Percentiles rank a stretch among this genome's conserved stretches.
Evolutionary conservation across 345 rosid species (phyloP).

Genomic region (Abelmoschus esculentus): DNA sequence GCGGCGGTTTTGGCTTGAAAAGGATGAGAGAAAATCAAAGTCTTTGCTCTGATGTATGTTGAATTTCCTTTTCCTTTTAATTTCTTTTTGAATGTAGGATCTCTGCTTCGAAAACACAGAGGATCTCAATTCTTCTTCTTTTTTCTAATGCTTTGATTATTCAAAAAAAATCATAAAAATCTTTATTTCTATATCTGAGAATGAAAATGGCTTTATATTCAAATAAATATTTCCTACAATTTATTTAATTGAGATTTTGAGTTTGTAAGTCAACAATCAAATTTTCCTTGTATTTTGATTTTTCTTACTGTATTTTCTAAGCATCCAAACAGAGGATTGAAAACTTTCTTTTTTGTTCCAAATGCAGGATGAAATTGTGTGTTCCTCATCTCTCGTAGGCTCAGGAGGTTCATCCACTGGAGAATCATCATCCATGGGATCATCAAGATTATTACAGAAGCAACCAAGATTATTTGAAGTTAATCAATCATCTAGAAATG

Average conservation of each 20-base stretch:
- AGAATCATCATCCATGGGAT: constrained; percentile 19
- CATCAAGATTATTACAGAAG: constrained; percentile 30
- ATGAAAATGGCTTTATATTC: no score
- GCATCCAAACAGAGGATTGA: background rate
- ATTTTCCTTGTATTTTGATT: no score
- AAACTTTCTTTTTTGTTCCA: background rate
- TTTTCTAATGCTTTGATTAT: no score
- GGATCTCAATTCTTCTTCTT: no score
- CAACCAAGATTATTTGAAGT: constrained; percentile 26
- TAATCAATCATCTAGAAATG: background rate
- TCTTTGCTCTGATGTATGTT: constrained; percentile 43
- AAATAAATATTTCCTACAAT: no score
- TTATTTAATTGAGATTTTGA: no score
- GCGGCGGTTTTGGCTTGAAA: constrained; percentile 22
- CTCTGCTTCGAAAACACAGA: no score
- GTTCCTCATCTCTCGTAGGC: constrained; percentile 28
- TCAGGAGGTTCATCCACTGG: background rate
- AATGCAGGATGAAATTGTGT: constrained; percentile 52
- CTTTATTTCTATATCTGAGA: no score
- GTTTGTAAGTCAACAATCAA: no score
- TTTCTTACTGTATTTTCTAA: background rate
- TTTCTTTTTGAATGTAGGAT: background rate
- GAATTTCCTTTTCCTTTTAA: background rate
- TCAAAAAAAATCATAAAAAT: no score
- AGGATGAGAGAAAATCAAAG: constrained; percentile 30